Evolutionary conservation across 108 stramenopile genomes (phyloP).

Genomic region (Pseudonitzschia multistriata): DNA sequence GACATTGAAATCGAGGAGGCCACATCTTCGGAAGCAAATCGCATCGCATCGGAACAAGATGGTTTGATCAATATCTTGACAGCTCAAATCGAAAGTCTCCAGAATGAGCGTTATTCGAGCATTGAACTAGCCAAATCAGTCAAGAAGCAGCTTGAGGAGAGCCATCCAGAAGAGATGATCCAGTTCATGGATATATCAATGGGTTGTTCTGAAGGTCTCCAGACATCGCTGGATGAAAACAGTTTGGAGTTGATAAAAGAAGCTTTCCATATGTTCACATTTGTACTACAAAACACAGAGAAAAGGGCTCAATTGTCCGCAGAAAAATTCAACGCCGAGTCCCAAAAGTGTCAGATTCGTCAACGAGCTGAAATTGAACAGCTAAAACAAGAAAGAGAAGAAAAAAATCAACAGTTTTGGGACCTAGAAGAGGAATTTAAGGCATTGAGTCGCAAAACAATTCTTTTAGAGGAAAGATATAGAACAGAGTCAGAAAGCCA

Average conservation of each 20-base stretch:
- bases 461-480: background rate
- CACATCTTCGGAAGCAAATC: slow-evolving; percentile 1
- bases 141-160: slow-evolving; percentile 14
- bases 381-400: slow-evolving; percentile 14
- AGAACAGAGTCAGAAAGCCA: background rate
- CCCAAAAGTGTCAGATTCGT: slow-evolving; percentile 4
- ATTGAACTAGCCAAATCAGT: slow-evolving; percentile 10
- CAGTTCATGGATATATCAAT: background rate
- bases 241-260: slow-evolving; percentile 21
- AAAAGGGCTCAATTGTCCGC: background rate
- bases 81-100: slow-evolving; percentile 6
- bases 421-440: slow-evolving; percentile 8
- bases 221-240: background rate
- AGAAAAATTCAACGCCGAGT: background rate
- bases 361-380: slow-evolving; percentile 25
- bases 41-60: slow-evolving; percentile 11
- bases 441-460: background rate
- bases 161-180: slow-evolving; percentile 21
- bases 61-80: background rate
- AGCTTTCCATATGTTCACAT: slow-evolving; percentile 22
- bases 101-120: slow-evolving; percentile 7
- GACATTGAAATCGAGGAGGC: slow-evolving; percentile 18
- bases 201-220: background rate
- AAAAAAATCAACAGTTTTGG: background rate
- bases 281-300: slow-evolving; percentile 21